phyloP scores from a whole-genome alignment of 371 early-diverging fungal genomes.

The Rhizopus sp. region DNA sequence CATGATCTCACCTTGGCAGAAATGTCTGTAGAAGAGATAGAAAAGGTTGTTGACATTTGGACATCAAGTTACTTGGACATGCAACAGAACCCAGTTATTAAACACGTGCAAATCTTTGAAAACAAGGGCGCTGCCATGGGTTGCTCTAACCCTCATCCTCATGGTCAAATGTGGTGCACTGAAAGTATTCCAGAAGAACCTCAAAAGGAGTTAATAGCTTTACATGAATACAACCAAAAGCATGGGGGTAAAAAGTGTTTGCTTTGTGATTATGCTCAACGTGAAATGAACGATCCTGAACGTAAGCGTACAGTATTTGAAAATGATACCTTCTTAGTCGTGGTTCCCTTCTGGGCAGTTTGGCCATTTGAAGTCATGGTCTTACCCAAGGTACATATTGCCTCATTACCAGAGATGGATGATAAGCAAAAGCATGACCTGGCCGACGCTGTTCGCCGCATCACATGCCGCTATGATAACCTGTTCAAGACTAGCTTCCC shows the following conservation, averaged over 20 bases:
- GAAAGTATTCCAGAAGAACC: constrained; percentile 83
- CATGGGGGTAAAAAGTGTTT: constrained; percentile 56
- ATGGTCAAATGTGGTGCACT: constrained; percentile 91
- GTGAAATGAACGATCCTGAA: constrained; percentile 61
- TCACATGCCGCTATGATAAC: constrained; percentile 89
- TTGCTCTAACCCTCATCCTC: constrained; percentile 95
- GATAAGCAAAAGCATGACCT: constrained; percentile 55
- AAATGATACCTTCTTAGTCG: constrained; percentile 76
- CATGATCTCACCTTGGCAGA: constrained; percentile 91
- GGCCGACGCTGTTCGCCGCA: constrained; percentile 71
- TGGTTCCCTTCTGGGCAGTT: constrained; percentile 94
- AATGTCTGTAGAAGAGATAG: constrained; percentile 66
- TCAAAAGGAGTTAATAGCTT: constrained; percentile 62
- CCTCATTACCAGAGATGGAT: constrained; percentile 57
- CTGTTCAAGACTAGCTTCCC: constrained; percentile 92
- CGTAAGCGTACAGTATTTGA: constrained; percentile 73
- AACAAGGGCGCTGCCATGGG: constrained; percentile 97
- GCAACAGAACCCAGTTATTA: constrained; percentile 45
- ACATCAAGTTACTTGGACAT: constrained; percentile 54
- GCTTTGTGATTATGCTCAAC: constrained; percentile 77
- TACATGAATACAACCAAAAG: constrained; percentile 58
- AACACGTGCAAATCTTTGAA: constrained; percentile 93
- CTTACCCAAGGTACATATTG: constrained; percentile 69
- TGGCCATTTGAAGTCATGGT: constrained; percentile 96
- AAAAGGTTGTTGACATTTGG: constrained; percentile 80